Conservation (phyloP, 2,329 filamentous ascomycete species). For the Phaeosphaeriaceae sp. region DNA sequence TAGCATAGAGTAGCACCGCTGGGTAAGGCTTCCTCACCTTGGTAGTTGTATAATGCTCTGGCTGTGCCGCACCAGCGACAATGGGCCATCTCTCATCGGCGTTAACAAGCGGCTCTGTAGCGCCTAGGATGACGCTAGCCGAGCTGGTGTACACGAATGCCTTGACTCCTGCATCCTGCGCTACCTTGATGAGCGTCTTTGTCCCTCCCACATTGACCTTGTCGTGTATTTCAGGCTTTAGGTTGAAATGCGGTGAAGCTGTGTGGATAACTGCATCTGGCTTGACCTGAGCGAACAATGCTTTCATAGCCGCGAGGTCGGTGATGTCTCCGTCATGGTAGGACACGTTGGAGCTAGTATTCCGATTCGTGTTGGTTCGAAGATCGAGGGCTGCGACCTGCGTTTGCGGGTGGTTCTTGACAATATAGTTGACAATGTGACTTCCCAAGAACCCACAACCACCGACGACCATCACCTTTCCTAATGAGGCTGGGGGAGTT, state of each 20-base stretch:
- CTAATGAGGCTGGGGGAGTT: conserved; percentile 42
- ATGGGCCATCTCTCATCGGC: conserved; percentile 57
- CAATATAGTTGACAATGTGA: conserved; percentile 58
- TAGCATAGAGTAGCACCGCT: not conserved
- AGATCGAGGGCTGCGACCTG: conserved; percentile 57
- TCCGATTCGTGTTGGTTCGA: conserved; percentile 49
- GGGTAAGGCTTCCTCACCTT: conserved; percentile 43
- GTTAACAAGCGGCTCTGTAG: conserved; percentile 53
- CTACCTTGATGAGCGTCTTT: conserved; percentile 54
- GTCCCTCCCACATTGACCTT: conserved; percentile 61
- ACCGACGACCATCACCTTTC: conserved; percentile 57
- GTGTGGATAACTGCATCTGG: conserved; percentile 59
- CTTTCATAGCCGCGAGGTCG: conserved; percentile 49
- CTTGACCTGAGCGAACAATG: conserved; percentile 52
- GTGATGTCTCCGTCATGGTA: conserved; percentile 61
- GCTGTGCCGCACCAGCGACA: conserved; percentile 54
- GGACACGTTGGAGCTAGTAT: conserved; percentile 50
- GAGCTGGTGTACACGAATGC: conserved; percentile 61
- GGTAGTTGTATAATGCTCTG: conserved; percentile 59
- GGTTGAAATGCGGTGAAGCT: conserved; percentile 53
- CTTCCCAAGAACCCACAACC: conserved; percentile 60
- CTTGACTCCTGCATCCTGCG: conserved; percentile 57
- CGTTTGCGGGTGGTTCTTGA: conserved; percentile 48
- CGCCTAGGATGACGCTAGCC: conserved; percentile 57
- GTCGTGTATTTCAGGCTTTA: conserved; percentile 51